Conservation (phyloP, 768 basidiomycete species). For the Lactarius hatsudake region DNA sequence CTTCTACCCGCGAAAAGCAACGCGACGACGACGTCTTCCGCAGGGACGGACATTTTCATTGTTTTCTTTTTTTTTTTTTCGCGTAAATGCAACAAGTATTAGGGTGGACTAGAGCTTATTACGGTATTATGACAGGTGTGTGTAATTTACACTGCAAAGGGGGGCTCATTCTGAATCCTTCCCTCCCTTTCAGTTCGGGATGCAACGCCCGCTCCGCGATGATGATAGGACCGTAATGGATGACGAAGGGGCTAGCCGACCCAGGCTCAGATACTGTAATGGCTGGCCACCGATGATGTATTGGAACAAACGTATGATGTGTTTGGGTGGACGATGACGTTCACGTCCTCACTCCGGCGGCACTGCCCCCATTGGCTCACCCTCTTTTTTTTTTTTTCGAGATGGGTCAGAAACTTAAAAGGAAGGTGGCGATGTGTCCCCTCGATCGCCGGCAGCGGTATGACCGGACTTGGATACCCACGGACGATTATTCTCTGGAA, state of each 20-base stretch:
- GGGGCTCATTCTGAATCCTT: not conserved
- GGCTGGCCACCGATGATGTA: not conserved
- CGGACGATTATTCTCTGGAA: not conserved
- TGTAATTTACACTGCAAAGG: not conserved
- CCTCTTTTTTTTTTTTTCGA: not conserved
- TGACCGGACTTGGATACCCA: conserved; percentile 10
- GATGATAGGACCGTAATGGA: not conserved
- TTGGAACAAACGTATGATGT: not conserved
- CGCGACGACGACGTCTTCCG: no score
- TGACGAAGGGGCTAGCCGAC: not conserved
- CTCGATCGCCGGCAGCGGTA: conserved; percentile 10
- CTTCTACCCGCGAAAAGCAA: not conserved
- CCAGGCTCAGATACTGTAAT: not conserved
- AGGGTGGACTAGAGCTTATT: not conserved
- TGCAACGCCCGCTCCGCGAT: conserved; percentile 1
- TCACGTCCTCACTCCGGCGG: not conserved
- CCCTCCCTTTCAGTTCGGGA: not conserved
- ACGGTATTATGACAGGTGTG: no score
- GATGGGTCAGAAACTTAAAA: not conserved
- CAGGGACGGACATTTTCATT: no score
- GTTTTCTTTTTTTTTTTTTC: no score
- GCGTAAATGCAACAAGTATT: no score
- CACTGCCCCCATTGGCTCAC: not conserved
- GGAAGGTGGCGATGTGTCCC: conserved; percentile 6
- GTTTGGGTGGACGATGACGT: not conserved